These are phyloP conservation scores for Spergularia bocconei DNA, from an alignment of 148 eudicot genomes.

Conservation along the genomic window DNA sequence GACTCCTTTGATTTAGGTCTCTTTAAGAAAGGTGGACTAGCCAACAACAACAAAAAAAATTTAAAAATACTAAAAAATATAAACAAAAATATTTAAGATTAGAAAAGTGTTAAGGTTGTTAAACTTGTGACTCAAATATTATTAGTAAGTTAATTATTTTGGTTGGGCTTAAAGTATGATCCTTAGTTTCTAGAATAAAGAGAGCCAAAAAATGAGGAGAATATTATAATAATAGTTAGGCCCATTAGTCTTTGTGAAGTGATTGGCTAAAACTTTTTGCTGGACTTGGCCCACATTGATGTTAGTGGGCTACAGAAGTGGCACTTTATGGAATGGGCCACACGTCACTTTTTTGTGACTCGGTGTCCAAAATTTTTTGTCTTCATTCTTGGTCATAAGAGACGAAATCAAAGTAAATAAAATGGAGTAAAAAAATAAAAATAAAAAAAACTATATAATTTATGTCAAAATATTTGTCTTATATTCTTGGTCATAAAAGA, in stretches of 20 bases:
- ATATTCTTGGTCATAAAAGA: not conserved
- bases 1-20: slow-evolving; percentile 20
- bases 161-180: not conserved
- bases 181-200: slow-evolving; percentile 11
- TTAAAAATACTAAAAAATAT: not conserved
- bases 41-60: not conserved
- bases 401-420: not conserved
- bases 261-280: slow-evolving; percentile 21
- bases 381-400: not conserved
- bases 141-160: not conserved
- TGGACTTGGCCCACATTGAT: slow-evolving; percentile 30
- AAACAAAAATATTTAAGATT: not conserved
- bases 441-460: not conserved
- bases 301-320: slow-evolving; percentile 32
- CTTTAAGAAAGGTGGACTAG: slow-evolving; percentile 14
- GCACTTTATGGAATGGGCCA: slow-evolving; percentile 30
- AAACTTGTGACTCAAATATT: not conserved
- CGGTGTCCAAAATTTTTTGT: slow-evolving; percentile 9
- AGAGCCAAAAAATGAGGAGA: slow-evolving; percentile 1
- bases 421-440: not conserved
- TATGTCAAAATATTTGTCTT: not conserved
- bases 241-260: slow-evolving; percentile 18
- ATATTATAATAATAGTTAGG: slow-evolving; percentile 4
- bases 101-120: not conserved
- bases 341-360: slow-evolving; percentile 17